Base-by-base conservation (phyloP, 306 rosid species). In the Vigna mungo region DNA sequence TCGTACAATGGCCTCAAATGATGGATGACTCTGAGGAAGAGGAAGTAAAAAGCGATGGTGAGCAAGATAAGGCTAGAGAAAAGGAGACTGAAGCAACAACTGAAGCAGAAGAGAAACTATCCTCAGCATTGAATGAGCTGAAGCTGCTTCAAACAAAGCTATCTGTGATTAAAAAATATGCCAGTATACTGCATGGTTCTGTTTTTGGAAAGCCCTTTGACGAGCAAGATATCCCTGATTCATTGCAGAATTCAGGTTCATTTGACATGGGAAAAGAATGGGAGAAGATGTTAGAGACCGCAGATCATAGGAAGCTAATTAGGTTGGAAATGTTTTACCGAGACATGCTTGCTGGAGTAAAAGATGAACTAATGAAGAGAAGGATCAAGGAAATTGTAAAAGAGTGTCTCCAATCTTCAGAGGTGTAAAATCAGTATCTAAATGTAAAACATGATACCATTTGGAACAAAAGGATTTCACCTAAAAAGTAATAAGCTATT, bases 151-250 rank as follows among this genome's bases (percentile, higher is more conserved):
- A 81, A 80, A 84, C 85, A 56, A 94, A 85, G 79, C 84, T 92
- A 62, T 82, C 88, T 41, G 71, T 70, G 41, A 89, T 92, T 92
- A 93, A 88, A 60, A 82, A 73, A 59, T 94, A 94, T 80, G 90
- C 93, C 7, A 70, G 96, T 78, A 75, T 90, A 54, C 96, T 94
- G 51, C 98, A 94, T 82, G 90, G 90, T 49, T 87, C 90, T 41
- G 64, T 94, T 72, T 94, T 92, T 68, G 97, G 98, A 68, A 90
- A 86, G 77, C 91, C 97, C 69, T 86, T 92, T 32, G 88, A 82
- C 62, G 96, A 89, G 79, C 83, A 80, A 68, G 94, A 92, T 53
- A 90, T 94, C 66, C 96, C 94, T 8, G 75, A 14, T 65, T 87
- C 96, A 3, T 84, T 94, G 83, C 77, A 4, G 82, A 73, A 79